Evolutionary conservation across 768 basidiomycete species (phyloP).

Genomic region (Ramaria sp.): DNA sequence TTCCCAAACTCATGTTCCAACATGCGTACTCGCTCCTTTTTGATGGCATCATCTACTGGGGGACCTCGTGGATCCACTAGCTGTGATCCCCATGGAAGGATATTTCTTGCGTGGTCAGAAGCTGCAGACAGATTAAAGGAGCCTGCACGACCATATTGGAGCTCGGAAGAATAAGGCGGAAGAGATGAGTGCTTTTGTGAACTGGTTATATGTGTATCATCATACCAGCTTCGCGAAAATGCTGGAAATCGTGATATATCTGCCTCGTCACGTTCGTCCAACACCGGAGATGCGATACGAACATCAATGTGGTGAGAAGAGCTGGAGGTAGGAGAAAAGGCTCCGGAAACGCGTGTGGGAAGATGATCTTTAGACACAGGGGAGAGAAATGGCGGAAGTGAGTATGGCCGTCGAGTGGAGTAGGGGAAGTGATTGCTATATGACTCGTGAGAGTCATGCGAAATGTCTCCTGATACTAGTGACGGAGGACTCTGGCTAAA

Average conservation of each 20-base stretch:
- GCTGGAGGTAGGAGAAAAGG: slow-evolving; percentile 6
- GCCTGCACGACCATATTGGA: neutral
- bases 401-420: slow-evolving; percentile 15
- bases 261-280: slow-evolving; percentile 29
- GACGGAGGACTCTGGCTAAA: neutral
- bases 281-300: slow-evolving; percentile 8
- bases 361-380: slow-evolving; percentile 2
- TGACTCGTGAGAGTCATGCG: slow-evolving; percentile 15
- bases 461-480: neutral
- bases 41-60: slow-evolving; percentile 21
- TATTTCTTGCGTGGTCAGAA: neutral
- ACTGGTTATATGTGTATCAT: slow-evolving; percentile 21
- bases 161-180: slow-evolving; percentile 9
- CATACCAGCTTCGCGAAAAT: slow-evolving; percentile 57
- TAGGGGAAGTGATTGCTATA: slow-evolving; percentile 20
- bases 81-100: slow-evolving; percentile 10
- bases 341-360: neutral
- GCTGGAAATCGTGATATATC: slow-evolving; percentile 54
- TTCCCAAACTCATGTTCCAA: slow-evolving; percentile 54
- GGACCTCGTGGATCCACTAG: neutral
- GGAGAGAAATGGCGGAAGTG: slow-evolving; percentile 9
- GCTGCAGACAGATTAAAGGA: neutral
- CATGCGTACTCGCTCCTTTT: slow-evolving; percentile 63
- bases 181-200: slow-evolving; percentile 10
- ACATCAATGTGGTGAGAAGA: neutral